A percentile compares a stretch with the other conserved stretches of the same genome.
Conservation (phyloP, 2,329 filamentous ascomycete genomes). For the Botrytis aclada region DNA sequence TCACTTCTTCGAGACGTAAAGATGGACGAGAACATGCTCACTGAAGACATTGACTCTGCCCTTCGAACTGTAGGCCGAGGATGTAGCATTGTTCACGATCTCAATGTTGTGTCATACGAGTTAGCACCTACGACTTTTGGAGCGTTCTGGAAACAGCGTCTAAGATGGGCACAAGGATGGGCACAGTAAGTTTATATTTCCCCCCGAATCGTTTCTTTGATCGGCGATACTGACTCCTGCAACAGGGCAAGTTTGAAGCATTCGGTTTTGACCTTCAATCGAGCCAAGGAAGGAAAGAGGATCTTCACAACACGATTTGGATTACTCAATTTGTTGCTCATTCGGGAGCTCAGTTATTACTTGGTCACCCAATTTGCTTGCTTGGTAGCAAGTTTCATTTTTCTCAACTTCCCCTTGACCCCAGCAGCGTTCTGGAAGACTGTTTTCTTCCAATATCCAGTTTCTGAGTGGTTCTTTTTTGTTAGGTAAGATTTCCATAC, state of each 20-base stretch:
- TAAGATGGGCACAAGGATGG: conserved; percentile 51
- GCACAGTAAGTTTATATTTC: conserved; percentile 36
- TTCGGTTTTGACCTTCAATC: conserved; percentile 43
- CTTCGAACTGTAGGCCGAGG: conserved; percentile 41
- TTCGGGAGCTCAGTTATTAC: conserved; percentile 48
- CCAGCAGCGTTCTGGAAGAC: conserved; percentile 41
- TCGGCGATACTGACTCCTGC: not conserved
- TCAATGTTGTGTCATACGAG: conserved; percentile 50
- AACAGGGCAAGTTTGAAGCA: conserved; percentile 42
- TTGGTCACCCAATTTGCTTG: conserved; percentile 49
- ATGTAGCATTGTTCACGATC: conserved; percentile 46
- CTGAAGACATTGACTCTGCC: conserved; percentile 50
- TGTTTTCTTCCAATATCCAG: conserved; percentile 48
- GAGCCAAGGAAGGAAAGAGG: conserved; percentile 39
- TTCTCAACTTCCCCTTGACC: conserved; percentile 44
- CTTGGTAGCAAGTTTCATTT: conserved; percentile 45
- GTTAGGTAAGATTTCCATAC: conserved; percentile 38
- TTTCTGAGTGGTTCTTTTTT: conserved; percentile 47
- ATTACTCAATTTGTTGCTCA: conserved; percentile 44
- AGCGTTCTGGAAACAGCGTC: conserved; percentile 49
- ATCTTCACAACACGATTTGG: conserved; percentile 43
- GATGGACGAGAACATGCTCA: conserved; percentile 49
- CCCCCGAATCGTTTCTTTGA: not conserved
- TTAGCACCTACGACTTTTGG: conserved; percentile 45
- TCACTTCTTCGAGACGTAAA: conserved; percentile 44